Evolutionary conservation across 23 red algal genomes (phyloP).

Genomic region (Gracilaria gracilis): DNA sequence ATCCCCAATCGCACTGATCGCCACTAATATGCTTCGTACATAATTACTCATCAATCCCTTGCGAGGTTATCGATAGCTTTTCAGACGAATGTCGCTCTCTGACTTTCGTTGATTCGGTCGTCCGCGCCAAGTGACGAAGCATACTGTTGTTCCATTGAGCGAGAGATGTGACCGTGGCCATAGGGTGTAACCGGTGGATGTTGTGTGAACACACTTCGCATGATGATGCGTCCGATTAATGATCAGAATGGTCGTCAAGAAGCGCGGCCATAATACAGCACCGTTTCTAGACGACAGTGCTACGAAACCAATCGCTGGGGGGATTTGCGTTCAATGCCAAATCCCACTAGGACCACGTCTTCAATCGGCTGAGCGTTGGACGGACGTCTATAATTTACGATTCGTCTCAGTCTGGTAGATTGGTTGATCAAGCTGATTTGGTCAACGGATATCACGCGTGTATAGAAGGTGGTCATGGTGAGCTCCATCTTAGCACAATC

Average conservation of each 20-base stretch:
- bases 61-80: neutral
- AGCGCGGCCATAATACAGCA: neutral
- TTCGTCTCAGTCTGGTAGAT: slow-evolving; percentile 49
- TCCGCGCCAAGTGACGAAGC: neutral
- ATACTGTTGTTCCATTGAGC: neutral
- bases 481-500: slow-evolving; percentile 45
- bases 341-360: slow-evolving; percentile 55
- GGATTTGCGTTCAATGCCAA: slow-evolving; percentile 67
- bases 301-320: slow-evolving; percentile 28
- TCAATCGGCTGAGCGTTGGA: neutral
- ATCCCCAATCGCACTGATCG: neutral
- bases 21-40: neutral
- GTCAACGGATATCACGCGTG: slow-evolving; percentile 73
- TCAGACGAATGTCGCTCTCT: neutral
- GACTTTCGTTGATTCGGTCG: neutral
- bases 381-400: slow-evolving; percentile 71
- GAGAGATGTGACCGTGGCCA: neutral
- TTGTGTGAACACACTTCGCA: neutral
- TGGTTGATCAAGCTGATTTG: slow-evolving; percentile 65
- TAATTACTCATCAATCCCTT: too few relatives aligned
- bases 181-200: neutral
- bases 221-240: neutral
- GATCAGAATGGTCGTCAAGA: neutral
- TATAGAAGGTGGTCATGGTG: slow-evolving; percentile 76
- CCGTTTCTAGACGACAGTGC: neutral